These are phyloP conservation scores for Xylariaceae sp. DNA, from an alignment of 2,329 filamentous ascomycete genomes.

Conservation along the genomic window DNA sequence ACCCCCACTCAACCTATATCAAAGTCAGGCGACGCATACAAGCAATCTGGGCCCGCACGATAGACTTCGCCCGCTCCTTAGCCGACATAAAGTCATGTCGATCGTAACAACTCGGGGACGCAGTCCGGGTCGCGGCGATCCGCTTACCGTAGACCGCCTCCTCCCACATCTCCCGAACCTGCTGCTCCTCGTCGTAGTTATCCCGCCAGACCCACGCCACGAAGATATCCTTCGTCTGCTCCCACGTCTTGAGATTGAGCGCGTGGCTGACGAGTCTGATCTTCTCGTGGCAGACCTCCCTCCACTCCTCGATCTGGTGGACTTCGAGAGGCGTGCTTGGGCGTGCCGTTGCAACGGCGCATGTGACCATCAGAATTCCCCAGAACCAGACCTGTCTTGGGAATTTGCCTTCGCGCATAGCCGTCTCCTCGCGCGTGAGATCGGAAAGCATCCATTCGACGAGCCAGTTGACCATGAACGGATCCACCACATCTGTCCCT, in stretches of 20 bases:
- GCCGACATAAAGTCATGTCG: slow-evolving; percentile 23
- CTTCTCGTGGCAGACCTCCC: slow-evolving; percentile 21
- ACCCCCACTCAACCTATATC: slow-evolving; percentile 4
- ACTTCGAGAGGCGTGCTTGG: slow-evolving; percentile 19
- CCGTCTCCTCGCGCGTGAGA: slow-evolving; percentile 20
- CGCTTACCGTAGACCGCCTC: slow-evolving; percentile 20
- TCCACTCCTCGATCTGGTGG: slow-evolving; percentile 25
- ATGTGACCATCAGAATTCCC: slow-evolving; percentile 23
- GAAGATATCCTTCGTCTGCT: slow-evolving; percentile 21
- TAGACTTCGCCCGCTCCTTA: slow-evolving; percentile 21
- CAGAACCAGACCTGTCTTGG: slow-evolving; percentile 24
- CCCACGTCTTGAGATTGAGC: slow-evolving; percentile 22
- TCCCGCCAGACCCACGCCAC: slow-evolving; percentile 22
- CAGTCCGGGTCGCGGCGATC: slow-evolving; percentile 17
- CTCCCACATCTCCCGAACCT: slow-evolving; percentile 26
- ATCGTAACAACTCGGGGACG: slow-evolving; percentile 21
- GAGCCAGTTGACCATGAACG: slow-evolving; percentile 26
- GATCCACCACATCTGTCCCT: slow-evolving; percentile 20
- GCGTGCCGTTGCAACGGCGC: slow-evolving; percentile 22
- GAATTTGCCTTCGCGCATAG: slow-evolving; percentile 22
- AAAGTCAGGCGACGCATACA: slow-evolving; percentile 19
- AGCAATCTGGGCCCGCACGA: slow-evolving; percentile 15
- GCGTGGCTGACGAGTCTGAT: slow-evolving; percentile 22
- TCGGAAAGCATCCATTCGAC: slow-evolving; percentile 24
- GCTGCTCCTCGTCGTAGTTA: slow-evolving; percentile 21